Base-by-base conservation (phyloP, 2,329 filamentous ascomycete species). In the Acrodontium crateriforme region DNA sequence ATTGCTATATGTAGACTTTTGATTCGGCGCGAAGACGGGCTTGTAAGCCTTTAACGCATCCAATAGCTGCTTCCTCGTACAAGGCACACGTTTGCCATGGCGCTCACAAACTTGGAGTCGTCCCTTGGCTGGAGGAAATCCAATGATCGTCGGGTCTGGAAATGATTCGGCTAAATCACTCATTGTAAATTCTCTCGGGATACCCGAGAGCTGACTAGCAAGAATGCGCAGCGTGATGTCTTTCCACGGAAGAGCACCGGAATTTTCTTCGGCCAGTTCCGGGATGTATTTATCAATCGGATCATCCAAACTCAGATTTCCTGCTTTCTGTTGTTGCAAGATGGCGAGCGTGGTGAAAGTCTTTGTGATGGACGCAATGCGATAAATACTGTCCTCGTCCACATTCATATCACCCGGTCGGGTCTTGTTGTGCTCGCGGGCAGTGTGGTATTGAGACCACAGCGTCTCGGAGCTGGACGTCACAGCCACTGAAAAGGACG, bases 321-420 rank as follows among this genome's bases (percentile, higher is more conserved):
- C 66, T 5, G 60, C 56, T 16, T 70, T 63, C 2, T 71, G 63
- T 27, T 65, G 64, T 29, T 70, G 61, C 9, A 73, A 42, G 2
- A 60, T 55, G 2, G 65, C 63, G 26, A 73, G 57, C 2, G 58
- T 58, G 2, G 67, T 60, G 30, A 69, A 44, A 3, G 70, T 44
- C 30, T 62, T 62, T 5, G 57, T 58, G 29, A 49, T 44, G 3
- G 41, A 47, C 4, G 50, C 49, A 9, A 53, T 46, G n/a, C 57
- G 49, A 35, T 60, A 62, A 3, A 55, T 35, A 15, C 53, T 56
- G 24, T 56, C 45, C 8, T 50, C 47, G 18, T 54, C 52, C 18
- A 60, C 52, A 16, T 46, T 20, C 0, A 40, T 40, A 18, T 50
- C 46, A 18, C 56, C 55, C 5, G 52, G 53, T 2, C 55, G 49